Base-by-base conservation (phyloP, 2,329 filamentous ascomycete genomes). In the Aquanectria penicillioides region DNA sequence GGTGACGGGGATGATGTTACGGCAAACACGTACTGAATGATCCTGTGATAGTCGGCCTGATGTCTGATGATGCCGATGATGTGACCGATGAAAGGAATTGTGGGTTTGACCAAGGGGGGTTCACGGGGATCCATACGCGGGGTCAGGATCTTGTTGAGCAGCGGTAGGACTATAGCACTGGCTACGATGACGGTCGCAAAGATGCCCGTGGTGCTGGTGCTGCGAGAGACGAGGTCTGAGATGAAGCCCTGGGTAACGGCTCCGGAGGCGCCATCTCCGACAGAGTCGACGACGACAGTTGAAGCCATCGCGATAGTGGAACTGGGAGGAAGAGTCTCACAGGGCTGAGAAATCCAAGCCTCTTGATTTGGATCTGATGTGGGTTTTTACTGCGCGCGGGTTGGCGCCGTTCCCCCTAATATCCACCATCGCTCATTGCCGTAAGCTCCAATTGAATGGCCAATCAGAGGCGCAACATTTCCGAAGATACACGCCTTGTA, bases 61-160 rank as follows among this genome's bases (percentile, higher is more conserved):
- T 73, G 67, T 38, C 69, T 64, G 33, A 81, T 60, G 63, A 82
- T 71, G 8, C 77, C 77, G 23, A 83, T 66, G 17, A 82, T 71
- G 60, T 83, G 81, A 2, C 81, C 81, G 34, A 83, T 61, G 25
- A 78, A 69, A 0, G 81, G 81, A 28, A 83, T 71, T 13, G 38
- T 70, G 0, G 78, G 71, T 20, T 74, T 73, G 20, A 82, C 23
- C 0, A 77, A 55, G 4, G 79, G 78, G 8, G 81, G 81, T 55
- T 83, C 81, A 43, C 72, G 68, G 8, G 74, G 66, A 41, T 76
- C 71, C 7, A 70, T 47, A 13, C 23, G 58, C n/a, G 64, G 64
- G 9, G 61, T 57, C 12, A 68, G 22, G 5, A 69, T 12, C 31
- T 49, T 54, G 51, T 48, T 63, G 3, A 70, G 47, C 23, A 70